Evolutionary conservation across 2,329 filamentous ascomycete species (phyloP).

Genomic region (Penicillium psychrosexuale): DNA sequence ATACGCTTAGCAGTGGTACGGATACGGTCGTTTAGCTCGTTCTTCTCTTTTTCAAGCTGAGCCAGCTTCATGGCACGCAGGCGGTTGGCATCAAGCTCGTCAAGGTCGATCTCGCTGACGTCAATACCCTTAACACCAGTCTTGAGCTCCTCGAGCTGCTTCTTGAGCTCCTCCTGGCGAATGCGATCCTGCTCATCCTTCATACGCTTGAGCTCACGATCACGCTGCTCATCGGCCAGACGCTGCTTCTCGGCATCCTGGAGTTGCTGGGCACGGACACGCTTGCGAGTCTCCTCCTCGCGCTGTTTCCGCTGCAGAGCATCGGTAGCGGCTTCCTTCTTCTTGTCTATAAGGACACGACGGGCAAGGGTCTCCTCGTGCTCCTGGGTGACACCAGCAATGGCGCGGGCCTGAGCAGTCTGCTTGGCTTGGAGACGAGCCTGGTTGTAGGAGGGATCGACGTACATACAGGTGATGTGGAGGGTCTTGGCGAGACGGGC

Average conservation of each 20-base stretch:
- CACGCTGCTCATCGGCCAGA: constrained; percentile 85
- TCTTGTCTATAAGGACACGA: constrained; percentile 90
- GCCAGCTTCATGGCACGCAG: constrained; percentile 93
- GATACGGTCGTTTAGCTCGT: constrained; percentile 85
- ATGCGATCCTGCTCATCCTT: constrained; percentile 86
- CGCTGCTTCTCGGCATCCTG: constrained; percentile 87
- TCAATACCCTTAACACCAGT: constrained; percentile 79
- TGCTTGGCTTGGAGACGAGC: constrained; percentile 74
- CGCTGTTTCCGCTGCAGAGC: constrained; percentile 84
- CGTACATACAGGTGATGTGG: constrained; percentile 91
- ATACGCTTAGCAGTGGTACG: constrained; percentile 91
- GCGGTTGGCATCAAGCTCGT: constrained; percentile 82
- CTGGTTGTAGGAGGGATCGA: constrained; percentile 85
- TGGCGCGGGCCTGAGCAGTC: constrained; percentile 74
- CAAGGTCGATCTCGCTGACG: constrained; percentile 67
- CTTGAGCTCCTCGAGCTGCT: constrained; percentile 87
- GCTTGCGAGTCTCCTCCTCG: constrained; percentile 86
- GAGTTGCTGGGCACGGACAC: constrained; percentile 78
- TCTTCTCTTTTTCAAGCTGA: constrained; percentile 97
- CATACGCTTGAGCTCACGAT: constrained; percentile 80
- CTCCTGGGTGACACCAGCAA: constrained; percentile 87
- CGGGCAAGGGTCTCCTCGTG: constrained; percentile 80
- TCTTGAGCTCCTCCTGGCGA: constrained; percentile 89
- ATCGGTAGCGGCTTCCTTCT: constrained; percentile 92
- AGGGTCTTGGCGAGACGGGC: constrained; percentile 87